Base-by-base conservation (phyloP, 1,284 basidiomycete genomes). In the Gomphus bonarii region DNA sequence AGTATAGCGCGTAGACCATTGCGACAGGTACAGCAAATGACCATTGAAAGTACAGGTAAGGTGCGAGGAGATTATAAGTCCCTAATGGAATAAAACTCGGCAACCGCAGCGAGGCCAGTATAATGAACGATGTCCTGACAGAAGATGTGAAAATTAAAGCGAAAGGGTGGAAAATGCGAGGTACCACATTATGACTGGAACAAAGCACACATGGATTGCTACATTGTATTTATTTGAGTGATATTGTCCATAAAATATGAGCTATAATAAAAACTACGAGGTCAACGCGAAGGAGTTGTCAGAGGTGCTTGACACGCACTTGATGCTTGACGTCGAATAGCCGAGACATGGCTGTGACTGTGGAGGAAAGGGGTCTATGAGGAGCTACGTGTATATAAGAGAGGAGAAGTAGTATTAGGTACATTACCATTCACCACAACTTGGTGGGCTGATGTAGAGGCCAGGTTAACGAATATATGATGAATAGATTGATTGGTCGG, bases 201-300 rank as follows among this genome's bases (percentile, higher is more conserved):
- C 91, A 63, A 82, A 92, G 61, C 87, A 65, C 63, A 91, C 77
- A 68, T 95, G 91, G 61, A 95, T 88, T 57, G 77, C 66, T 61
- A 94, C 72, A 68, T 95, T 95, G 59, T 83, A 72, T 36, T 78
- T 80, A 68, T 94, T 85, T 25, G 81, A 77, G 70, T 95, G 91
- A 71, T 94, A 95, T 53, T 90, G 85, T 22, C 88, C 88, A 69
- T 94, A 94, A 76, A 93, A 93, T 31, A 84, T 76, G 65, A 94
- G 76, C 89, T 94, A 59, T 6, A 11, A 36, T 20, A 30, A 25
- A 5, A 47, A 35, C 18, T 43, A 25, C 3, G 42, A 20, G 25
- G 25, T 25, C 9, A 28, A 12, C 11, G 18, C 33, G 22, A n/a
- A 52, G 31, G 20, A 44, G 33, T 18, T 16, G 18, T 14, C 14